Base-by-base conservation (phyloP, 1,284 basidiomycete species). In the Pseudozyma sp. region DNA sequence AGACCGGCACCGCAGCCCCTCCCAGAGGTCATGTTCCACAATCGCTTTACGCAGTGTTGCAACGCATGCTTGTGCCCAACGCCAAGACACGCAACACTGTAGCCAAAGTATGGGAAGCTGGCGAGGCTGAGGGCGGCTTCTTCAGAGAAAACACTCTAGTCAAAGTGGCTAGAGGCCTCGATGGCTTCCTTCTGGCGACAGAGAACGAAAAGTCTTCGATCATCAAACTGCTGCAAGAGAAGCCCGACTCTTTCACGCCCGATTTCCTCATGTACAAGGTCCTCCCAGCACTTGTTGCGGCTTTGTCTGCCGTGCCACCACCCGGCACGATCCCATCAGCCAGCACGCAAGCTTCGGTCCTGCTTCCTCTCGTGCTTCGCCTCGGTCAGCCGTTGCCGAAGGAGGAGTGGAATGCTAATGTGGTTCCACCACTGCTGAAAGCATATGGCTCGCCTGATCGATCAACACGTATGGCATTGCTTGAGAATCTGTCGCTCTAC, bases 391-490 rank as follows among this genome's bases (percentile, higher is more conserved):
- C 70, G 8, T 54, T 84, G 49, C 58, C 73, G 1, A 74, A 75
- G 10, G 65, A 65, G 1, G 76, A 77, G 13, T 85, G 81, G 82
- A 70, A 48, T 13, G 50, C 51, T 14, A 59, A 56, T 16, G 63
- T 85, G 1, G 67, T 70, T 2, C 61, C 76, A 3, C 61, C 80
- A 1, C 55, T 85, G n/a, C 66, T 83, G 38, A 80, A 79, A 39
- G 78, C 81, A 2, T 83, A 72, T 48, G 58, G 51, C 0, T 79
- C 73, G 1, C 64, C 78, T 0, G 95, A 99, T 86, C 89, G 97
- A 50, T 94, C 94, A 0, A 95, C 92, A 19, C 89, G 96, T 34
- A 96, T 99, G 92, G 94, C 94, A 1, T 86, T 99, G 42, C 88
- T 99, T 13, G 95, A 98, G 49, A 91, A 92, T 42, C 86, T 99